A percentile compares a stretch with the other conserved stretches of the same genome.
phyloP scores from a whole-genome alignment of 225 moss, liverwort and hornwort species.

The Neckera pumila region DNA sequence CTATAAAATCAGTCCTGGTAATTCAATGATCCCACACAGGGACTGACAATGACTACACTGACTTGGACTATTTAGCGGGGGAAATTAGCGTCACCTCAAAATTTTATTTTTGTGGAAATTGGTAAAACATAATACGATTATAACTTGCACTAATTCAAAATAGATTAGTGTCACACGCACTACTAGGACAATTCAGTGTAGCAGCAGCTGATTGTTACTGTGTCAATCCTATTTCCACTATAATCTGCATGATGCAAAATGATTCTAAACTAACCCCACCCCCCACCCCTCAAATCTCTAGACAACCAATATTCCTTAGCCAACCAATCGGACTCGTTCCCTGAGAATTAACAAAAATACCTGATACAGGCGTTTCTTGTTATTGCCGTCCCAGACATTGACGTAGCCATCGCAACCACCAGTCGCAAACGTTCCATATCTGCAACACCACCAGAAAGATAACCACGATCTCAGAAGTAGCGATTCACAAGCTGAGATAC shows the following conservation, averaged over 20 bases:
- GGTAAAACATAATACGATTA: background rate
- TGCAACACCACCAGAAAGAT: slow-evolving; percentile 14
- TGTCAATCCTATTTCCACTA: background rate
- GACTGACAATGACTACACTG: background rate
- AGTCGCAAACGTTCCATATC: slow-evolving; percentile 98
- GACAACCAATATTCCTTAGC: background rate
- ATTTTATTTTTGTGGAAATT: no score
- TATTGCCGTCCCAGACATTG: slow-evolving; percentile 99
- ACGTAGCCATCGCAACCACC: slow-evolving; percentile 99
- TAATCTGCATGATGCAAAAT: background rate
- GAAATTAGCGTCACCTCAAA: background rate
- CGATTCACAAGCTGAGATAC: background rate
- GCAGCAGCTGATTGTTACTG: background rate
- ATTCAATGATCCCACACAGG: background rate
- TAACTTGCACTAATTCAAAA: background rate
- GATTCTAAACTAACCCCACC: background rate
- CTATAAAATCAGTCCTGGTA: background rate
- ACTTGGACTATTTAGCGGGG: background rate
- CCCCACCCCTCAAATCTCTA: no score
- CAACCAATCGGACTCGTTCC: background rate
- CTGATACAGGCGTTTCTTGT: slow-evolving; percentile 97
- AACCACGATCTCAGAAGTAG: background rate
- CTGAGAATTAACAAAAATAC: slow-evolving; percentile 4
- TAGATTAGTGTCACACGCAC: background rate
- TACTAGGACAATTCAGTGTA: background rate